These are phyloP conservation scores for Ogataea polymorpha DNA, from an alignment of 805 yeast genomes.

Conservation along the genomic window DNA sequence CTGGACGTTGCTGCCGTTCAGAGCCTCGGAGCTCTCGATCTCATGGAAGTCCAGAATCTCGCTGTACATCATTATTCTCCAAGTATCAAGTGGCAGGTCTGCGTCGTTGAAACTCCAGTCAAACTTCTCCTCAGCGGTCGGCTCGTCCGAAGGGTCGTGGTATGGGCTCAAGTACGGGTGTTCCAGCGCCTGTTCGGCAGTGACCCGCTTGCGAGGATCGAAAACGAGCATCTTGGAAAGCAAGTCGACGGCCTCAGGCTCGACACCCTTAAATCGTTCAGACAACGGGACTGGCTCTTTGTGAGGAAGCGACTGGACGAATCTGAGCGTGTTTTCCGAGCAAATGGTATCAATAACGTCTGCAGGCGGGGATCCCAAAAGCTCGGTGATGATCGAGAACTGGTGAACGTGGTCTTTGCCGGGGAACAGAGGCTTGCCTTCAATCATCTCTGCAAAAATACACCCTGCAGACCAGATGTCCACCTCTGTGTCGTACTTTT, in stretches of 20 bases:
- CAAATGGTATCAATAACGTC: slow-evolving; percentile 96
- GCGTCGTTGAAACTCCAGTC: slow-evolving; percentile 99
- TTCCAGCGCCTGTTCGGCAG: slow-evolving; percentile 84
- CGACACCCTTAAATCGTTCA: slow-evolving; percentile 75
- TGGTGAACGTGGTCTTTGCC: slow-evolving; percentile 99
- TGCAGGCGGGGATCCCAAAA: slow-evolving; percentile 88
- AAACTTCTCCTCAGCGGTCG: slow-evolving; percentile 85
- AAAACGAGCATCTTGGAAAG: slow-evolving; percentile 88
- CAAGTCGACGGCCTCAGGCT: slow-evolving; percentile 84
- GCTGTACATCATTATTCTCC: slow-evolving; percentile 99
- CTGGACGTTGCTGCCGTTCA: slow-evolving; percentile 11
- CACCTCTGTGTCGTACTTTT: slow-evolving; percentile 92
- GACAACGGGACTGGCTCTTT: slow-evolving; percentile 88
- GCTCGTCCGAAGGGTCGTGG: slow-evolving; percentile 97
- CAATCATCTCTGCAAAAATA: slow-evolving; percentile 95
- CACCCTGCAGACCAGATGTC: slow-evolving; percentile 99
- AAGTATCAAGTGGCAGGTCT: slow-evolving; percentile 93
- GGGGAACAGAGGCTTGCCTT: slow-evolving; percentile 94
- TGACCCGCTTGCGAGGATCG: slow-evolving; percentile 91
- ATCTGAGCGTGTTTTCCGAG: slow-evolving; percentile 89
- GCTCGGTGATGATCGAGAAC: slow-evolving; percentile 93
- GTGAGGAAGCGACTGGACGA: slow-evolving; percentile 90
- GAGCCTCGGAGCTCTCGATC: slow-evolving; percentile 49
- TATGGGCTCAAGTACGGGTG: slow-evolving; percentile 93
- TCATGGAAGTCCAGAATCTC: slow-evolving; percentile 96